Conservation (phyloP, 257 asterid species). For the Primulina tabacum region DNA sequence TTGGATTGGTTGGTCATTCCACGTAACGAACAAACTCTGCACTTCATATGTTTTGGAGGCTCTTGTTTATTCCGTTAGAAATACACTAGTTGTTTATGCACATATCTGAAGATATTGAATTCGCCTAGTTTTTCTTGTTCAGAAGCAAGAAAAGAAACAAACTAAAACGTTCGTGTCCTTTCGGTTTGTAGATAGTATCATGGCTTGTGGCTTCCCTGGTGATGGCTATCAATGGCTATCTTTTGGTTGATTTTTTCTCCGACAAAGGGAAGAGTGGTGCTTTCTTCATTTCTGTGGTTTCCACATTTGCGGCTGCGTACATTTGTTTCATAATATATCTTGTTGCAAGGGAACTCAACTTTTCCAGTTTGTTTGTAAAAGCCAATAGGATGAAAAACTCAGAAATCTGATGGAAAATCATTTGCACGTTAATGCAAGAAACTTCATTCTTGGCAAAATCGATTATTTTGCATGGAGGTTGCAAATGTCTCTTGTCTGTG, state of each 20-base stretch:
- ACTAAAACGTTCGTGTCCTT: not conserved
- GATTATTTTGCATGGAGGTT: not conserved
- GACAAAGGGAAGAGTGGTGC: conserved; percentile 48
- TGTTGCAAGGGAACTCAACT: conserved; percentile 37
- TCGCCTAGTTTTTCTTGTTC: not conserved
- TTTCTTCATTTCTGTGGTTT: conserved; percentile 40
- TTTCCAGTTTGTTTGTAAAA: conserved; percentile 35
- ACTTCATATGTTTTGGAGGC: not conserved
- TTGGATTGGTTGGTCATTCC: not conserved
- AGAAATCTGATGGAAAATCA: conserved; percentile 23
- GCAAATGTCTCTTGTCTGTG: not conserved
- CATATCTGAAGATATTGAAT: not conserved
- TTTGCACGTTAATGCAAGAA: not conserved
- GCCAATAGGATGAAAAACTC: conserved; percentile 28
- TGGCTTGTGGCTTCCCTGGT: conserved; percentile 75
- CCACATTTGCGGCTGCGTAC: conserved; percentile 45
- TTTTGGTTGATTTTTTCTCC: conserved; percentile 68
- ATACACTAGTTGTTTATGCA: not conserved
- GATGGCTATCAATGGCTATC: conserved; percentile 73
- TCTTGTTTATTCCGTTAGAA: not conserved
- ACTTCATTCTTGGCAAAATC: not conserved
- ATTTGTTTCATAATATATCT: conserved; percentile 59
- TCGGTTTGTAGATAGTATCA: conserved; percentile 44
- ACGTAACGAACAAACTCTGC: not conserved
- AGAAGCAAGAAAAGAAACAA: conserved; percentile 9